Conservation (phyloP, 306 rosid species). For the Datisca glomerata region DNA sequence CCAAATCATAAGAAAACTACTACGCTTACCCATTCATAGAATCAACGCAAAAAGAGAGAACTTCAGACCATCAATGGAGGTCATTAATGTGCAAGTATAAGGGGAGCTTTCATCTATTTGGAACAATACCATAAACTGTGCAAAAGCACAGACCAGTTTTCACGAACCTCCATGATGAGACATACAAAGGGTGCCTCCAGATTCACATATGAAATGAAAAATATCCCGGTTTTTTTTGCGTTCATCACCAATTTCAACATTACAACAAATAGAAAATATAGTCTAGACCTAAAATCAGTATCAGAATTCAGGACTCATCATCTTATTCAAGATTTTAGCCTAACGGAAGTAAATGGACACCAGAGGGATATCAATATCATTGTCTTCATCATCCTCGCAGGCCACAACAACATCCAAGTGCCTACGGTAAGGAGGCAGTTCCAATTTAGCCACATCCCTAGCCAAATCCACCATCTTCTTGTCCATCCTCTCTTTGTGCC, state of each 20-base stretch:
- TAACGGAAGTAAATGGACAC: conserved; percentile 81
- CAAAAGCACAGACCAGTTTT: background rate
- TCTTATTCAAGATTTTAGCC: conserved; percentile 18
- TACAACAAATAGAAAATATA: background rate
- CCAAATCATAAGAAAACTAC: no score
- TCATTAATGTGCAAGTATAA: no score
- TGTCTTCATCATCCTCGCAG: conserved; percentile 88
- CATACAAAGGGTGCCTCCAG: background rate
- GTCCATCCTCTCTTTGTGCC: conserved; percentile 74
- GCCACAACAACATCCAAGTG: conserved; percentile 89
- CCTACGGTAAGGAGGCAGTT: conserved; percentile 54
- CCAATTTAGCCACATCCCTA: conserved; percentile 67
- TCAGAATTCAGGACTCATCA: conserved; percentile 19
- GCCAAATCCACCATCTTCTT: conserved; percentile 67
- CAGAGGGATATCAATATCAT: conserved; percentile 82
- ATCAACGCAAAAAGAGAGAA: no score
- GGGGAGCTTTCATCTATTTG: no score
- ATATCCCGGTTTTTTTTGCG: background rate
- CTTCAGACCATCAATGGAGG: no score
- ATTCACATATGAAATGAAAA: background rate
- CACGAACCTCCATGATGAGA: background rate
- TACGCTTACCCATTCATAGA: no score
- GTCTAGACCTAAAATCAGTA: background rate
- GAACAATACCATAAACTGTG: background rate
- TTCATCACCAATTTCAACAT: background rate